These are phyloP conservation scores for Kwoniella shivajii DNA, from an alignment of 1,284 basidiomycete species.

Conservation along the genomic window DNA sequence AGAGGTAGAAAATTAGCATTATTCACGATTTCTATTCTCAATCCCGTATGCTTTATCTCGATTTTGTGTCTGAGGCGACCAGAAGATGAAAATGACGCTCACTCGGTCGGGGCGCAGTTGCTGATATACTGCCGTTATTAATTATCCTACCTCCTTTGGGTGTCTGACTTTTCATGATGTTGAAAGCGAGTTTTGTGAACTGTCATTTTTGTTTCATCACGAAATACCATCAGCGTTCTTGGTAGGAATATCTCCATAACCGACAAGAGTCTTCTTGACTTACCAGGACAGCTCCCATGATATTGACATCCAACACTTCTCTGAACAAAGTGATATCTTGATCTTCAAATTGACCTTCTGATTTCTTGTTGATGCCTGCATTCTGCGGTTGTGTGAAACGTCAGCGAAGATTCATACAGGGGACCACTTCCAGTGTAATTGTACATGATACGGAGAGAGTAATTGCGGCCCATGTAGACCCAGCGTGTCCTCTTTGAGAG, in stretches of 20 bases:
- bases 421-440: too few species aligned
- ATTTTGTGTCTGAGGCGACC: too few species aligned
- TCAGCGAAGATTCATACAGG: too few species aligned
- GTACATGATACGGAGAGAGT: too few species aligned
- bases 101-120: conserved; percentile 68
- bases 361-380: conserved; percentile 61
- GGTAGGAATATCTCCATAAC: neutral
- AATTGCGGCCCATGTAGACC: too few species aligned
- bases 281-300: conserved; percentile 67
- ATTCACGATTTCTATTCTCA: neutral
- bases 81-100: conserved; percentile 6
- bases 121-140: conserved; percentile 79
- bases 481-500: too few species aligned
- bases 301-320: conserved; percentile 68
- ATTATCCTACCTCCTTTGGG: conserved; percentile 79
- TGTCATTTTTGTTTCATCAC: too few species aligned
- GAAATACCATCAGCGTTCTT: neutral
- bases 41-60: too few species aligned
- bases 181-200: conserved; percentile 74
- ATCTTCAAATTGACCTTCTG: conserved; percentile 62
- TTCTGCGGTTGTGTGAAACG: too few species aligned
- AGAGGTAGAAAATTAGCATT: neutral
- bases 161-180: conserved; percentile 68
- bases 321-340: conserved; percentile 65
- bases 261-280: neutral